Percentiles rank a stretch among this genome's conserved stretches.
phyloP scores from a whole-genome alignment of 208 protist species.

The Crithidia brevicula region DNA sequence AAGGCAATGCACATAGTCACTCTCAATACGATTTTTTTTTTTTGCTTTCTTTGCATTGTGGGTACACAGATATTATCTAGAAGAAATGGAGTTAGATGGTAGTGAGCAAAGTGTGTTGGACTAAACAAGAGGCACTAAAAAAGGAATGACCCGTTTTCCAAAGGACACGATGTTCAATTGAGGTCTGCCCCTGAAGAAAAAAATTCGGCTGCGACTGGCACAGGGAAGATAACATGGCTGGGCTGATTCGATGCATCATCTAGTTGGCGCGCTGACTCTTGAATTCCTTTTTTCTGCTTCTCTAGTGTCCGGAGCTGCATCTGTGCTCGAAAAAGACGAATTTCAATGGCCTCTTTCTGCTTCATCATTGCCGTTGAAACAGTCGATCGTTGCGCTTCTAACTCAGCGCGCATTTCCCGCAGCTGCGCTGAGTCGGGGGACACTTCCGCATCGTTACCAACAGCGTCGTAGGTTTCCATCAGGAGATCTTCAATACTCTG shows the following conservation, averaged over 20 bases:
- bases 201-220: background rate
- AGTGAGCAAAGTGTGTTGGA: background rate
- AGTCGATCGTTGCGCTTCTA: background rate
- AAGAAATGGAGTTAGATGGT: no score
- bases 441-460: background rate
- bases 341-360: slow-evolving; percentile 8
- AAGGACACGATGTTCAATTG: background rate
- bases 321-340: slow-evolving; percentile 15
- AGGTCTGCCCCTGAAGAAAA: background rate
- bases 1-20: no score
- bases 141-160: background rate
- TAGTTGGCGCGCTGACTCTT: slow-evolving; percentile 4
- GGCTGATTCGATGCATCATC: background rate
- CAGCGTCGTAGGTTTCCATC: slow-evolving; percentile 12
- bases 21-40: background rate
- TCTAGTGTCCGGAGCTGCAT: slow-evolving; percentile 16
- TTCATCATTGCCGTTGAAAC: slow-evolving; percentile 14
- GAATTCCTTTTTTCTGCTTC: slow-evolving; percentile 1
- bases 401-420: slow-evolving; percentile 1
- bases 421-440: background rate
- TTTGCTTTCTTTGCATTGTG: slow-evolving; percentile 7
- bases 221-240: background rate
- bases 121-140: background rate
- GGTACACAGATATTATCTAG: no score
- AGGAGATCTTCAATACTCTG: slow-evolving; percentile 11